Base-by-base conservation (phyloP, 2,329 filamentous ascomycete species). In the Corniculantispora saksenae region DNA sequence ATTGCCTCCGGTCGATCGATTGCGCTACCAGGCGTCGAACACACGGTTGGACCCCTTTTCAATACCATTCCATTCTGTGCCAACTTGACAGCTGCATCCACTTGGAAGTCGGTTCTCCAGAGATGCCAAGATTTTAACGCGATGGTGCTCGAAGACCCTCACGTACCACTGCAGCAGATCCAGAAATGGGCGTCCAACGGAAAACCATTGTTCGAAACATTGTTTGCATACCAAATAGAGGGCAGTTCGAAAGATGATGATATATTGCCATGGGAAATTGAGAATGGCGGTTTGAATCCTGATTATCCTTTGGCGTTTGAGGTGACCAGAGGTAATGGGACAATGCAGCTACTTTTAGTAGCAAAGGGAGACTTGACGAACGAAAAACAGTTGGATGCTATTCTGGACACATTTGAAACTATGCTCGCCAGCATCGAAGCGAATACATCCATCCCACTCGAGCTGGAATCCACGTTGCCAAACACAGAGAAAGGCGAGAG, bases 251-350 rank as follows among this genome's bases (percentile, higher is more conserved):
- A 71, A 0, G 51, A 66, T 1, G 72, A 71, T n/a, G 67, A 74
- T 3, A 70, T 76, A 2, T 63, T 70, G 1, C 69, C 87, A 1
- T 94, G 92, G 89, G 78, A 76, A 0, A 71, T 84, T 12, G 66
- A 83, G 2, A 80, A 86, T 23, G 82, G 81, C 1, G 73, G 79
- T 4, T 76, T 77, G 3, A 75, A 80, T 15, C 82, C 87, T 0
- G 91, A 94, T 69, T 95, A 93, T 70, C 89, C 92, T 0, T 76
- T 97, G 6, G 91, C 93, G 1, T 83, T 97, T 50, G 94, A 97
- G 69, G 86, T 89, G 3, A 86, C 87, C 7, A 80, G 75, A 7
- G 59, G 71, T 0, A 76, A 83, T 23, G 79, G 81, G 1, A 73
- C 71, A 0, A 74, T 95, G 1, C 79, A 74, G 0, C 69, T 91